Conservation (phyloP, 495 filamentous ascomycete genomes). For the Talaromyces proteolyticus region DNA sequence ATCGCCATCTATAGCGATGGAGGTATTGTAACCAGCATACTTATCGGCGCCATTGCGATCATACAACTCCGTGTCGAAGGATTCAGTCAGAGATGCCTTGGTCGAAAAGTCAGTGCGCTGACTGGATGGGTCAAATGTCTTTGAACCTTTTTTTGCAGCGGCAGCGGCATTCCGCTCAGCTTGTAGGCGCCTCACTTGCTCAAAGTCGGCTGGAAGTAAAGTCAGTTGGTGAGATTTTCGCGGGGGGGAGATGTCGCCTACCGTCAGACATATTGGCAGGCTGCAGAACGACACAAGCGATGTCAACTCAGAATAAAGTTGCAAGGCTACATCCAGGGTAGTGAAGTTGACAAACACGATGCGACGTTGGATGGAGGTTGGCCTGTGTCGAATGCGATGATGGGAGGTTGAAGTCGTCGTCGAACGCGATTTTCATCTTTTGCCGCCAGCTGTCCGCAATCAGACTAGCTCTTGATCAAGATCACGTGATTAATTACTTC, state of each 20-base stretch:
- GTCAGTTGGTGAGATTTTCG: slow-evolving; percentile 17
- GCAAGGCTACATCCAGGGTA: slow-evolving; percentile 6
- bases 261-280: slow-evolving; percentile 53
- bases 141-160: slow-evolving; percentile 77
- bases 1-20: slow-evolving; percentile 79
- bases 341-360: background rate
- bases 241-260: slow-evolving; percentile 24
- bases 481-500: too few species aligned
- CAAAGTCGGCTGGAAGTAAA: slow-evolving; percentile 61
- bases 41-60: slow-evolving; percentile 74
- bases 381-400: background rate
- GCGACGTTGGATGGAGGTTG: slow-evolving; percentile 4
- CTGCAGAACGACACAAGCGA: slow-evolving; percentile 3
- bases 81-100: slow-evolving; percentile 92
- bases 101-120: slow-evolving; percentile 87
- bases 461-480: too few species aligned
- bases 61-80: slow-evolving; percentile 91
- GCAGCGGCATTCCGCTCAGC: slow-evolving; percentile 87
- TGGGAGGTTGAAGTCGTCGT: background rate
- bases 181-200: slow-evolving; percentile 75
- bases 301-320: background rate
- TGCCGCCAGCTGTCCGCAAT: background rate
- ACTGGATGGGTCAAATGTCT: slow-evolving; percentile 76
- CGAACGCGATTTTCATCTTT: slow-evolving; percentile 4
- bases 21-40: slow-evolving; percentile 85